These are phyloP conservation scores for Lolium perenne DNA, from an alignment of 176 grass and related monocot species.

Conservation along the genomic window DNA sequence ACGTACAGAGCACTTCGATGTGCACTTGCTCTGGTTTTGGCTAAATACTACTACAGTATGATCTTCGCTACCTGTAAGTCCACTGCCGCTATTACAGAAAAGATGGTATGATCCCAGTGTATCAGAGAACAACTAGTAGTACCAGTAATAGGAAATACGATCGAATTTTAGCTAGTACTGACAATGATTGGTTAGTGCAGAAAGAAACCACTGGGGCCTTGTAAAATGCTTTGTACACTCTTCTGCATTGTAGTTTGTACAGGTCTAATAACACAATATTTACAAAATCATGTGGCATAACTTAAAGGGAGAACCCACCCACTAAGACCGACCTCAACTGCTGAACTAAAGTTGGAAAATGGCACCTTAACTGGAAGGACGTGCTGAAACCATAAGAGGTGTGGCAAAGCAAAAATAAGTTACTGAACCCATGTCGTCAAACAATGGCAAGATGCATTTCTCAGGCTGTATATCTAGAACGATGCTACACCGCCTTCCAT, in stretches of 20 bases:
- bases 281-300: slow-evolving; percentile 2
- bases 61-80: background rate
- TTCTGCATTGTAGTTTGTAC: slow-evolving; percentile 27
- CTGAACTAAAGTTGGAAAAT: background rate
- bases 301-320: slow-evolving; percentile 5
- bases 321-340: background rate
- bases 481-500: background rate
- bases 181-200: background rate
- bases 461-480: background rate
- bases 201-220: background rate
- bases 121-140: slow-evolving; percentile 13
- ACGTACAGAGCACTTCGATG: background rate
- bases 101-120: background rate
- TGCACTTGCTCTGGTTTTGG: background rate
- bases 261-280: background rate
- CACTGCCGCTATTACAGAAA: slow-evolving; percentile 26
- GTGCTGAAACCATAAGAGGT: slow-evolving; percentile 8
- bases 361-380: background rate
- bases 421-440: background rate
- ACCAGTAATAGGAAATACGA: too few species aligned
- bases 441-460: slow-evolving; percentile 10
- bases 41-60: background rate
- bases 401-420: background rate
- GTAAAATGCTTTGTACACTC: background rate
- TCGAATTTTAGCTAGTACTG: background rate